A percentile compares a stretch with the other conserved stretches of the same genome.
Conservation (phyloP, 768 basidiomycete species). For the Suillus hirtellus region DNA sequence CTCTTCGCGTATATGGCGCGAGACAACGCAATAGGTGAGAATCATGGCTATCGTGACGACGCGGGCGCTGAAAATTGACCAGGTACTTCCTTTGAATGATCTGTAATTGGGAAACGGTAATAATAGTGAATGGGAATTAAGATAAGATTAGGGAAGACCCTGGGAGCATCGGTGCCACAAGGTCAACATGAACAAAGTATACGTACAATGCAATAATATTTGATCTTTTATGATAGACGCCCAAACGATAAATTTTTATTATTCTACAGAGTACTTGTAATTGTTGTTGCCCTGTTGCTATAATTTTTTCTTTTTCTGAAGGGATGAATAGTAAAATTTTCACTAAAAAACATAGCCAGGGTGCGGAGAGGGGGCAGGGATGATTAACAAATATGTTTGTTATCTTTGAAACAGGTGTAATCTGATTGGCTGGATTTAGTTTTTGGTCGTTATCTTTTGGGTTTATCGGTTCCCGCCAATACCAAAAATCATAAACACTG, state of each 20-base stretch:
- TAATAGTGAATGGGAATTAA: slow-evolving; percentile 11
- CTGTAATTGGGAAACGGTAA: slow-evolving; percentile 3
- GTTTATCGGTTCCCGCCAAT: slow-evolving; percentile 39
- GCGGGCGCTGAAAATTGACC: neutral
- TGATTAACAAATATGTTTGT: slow-evolving; percentile 6
- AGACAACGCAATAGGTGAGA: neutral
- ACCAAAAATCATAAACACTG: slow-evolving; percentile 37
- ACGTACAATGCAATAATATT: slow-evolving; percentile 27
- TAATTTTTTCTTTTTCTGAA: neutral
- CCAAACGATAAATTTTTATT: slow-evolving; percentile 30
- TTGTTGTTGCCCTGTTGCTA: neutral
- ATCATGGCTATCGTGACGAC: neutral
- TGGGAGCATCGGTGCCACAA: slow-evolving; percentile 28
- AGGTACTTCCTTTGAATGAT: neutral
- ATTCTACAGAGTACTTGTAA: neutral
- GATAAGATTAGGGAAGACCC: slow-evolving; percentile 27
- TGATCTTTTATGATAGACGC: slow-evolving; percentile 24
- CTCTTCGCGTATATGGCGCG: neutral
- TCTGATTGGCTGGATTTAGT: slow-evolving; percentile 38
- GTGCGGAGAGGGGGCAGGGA: neutral
- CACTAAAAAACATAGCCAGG: neutral
- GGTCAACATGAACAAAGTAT: slow-evolving; percentile 24
- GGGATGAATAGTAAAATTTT: neutral
- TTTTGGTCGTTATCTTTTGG: slow-evolving; percentile 36
- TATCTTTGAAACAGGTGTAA: slow-evolving; percentile 31